Evolutionary conservation across 2,329 filamentous ascomycete genomes (phyloP).

Genomic region (Chrysosporium keratinophilum): DNA sequence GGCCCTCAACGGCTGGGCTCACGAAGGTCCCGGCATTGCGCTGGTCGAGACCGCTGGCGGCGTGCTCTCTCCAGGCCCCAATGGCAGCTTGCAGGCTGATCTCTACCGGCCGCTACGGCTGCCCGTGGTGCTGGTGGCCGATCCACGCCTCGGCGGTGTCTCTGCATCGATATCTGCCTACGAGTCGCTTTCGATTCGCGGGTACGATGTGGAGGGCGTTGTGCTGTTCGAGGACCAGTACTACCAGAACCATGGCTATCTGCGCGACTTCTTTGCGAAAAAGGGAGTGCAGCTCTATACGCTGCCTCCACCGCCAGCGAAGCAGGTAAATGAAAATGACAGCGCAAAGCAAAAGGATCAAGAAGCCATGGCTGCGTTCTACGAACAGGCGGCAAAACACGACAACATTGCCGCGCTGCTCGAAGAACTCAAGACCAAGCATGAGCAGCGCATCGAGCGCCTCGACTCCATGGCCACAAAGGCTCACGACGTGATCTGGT

Average conservation of each 20-base stretch:
- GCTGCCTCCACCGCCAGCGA: constrained; percentile 49
- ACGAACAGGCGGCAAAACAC: constrained; percentile 39
- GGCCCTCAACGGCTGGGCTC: constrained; percentile 27
- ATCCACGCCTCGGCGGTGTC: constrained; percentile 67
- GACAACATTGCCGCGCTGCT: constrained; percentile 40
- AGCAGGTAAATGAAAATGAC: constrained; percentile 22
- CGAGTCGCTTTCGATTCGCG: constrained; percentile 65
- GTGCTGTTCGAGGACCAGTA: constrained; percentile 56
- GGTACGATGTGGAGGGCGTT: constrained; percentile 63
- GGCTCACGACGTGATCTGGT: constrained; percentile 64
- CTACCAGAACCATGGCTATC: constrained; percentile 59
- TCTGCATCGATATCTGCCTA: constrained; percentile 69
- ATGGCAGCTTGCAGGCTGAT: constrained; percentile 66
- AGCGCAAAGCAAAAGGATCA: constrained; percentile 40
- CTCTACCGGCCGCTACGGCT: constrained; percentile 64
- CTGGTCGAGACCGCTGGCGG: constrained; percentile 69
- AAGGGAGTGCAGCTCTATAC: constrained; percentile 48
- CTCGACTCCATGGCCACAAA: constrained; percentile 52
- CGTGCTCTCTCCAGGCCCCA: constrained; percentile 67
- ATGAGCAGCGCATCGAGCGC: constrained; percentile 46
- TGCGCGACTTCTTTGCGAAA: constrained; percentile 56
- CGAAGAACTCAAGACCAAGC: constrained; percentile 43
- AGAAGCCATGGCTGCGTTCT: constrained; percentile 54
- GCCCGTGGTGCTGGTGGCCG: constrained; percentile 63
- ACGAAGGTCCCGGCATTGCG: constrained; percentile 13